Evolutionary conservation across 352 stramenopile species (phyloP).

Genomic region (Lagenidium giganteum): DNA sequence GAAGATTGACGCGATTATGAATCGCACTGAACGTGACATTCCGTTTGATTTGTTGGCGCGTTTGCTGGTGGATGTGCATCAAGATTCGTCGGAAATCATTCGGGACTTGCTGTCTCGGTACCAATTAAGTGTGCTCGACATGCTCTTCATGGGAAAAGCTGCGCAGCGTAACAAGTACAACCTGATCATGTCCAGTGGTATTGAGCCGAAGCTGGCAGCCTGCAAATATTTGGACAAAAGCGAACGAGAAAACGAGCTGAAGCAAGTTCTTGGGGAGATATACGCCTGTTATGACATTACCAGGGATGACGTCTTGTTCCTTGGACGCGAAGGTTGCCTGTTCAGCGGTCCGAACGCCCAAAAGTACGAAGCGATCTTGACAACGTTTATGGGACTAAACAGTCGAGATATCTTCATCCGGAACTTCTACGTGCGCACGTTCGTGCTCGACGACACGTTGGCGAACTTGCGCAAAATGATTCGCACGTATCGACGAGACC

Average conservation of each 20-base stretch:
- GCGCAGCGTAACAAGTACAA: slow-evolving; percentile 97
- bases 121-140: slow-evolving; percentile 93
- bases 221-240: slow-evolving; percentile 97
- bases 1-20: slow-evolving; percentile 96
- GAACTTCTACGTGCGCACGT: slow-evolving; percentile 96
- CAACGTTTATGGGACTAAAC: slow-evolving; percentile 94
- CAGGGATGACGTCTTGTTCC: slow-evolving; percentile 94
- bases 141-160: slow-evolving; percentile 94
- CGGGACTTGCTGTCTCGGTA: slow-evolving; percentile 94
- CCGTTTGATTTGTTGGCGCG: slow-evolving; percentile 94
- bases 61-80: slow-evolving; percentile 94
- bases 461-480: slow-evolving; percentile 85
- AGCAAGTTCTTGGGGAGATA: slow-evolving; percentile 94
- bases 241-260: slow-evolving; percentile 97
- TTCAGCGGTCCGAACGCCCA: slow-evolving; percentile 91
- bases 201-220: slow-evolving; percentile 94
- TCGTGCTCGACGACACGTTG: slow-evolving; percentile 95
- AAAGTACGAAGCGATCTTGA: slow-evolving; percentile 95
- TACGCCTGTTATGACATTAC: slow-evolving; percentile 96
- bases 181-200: slow-evolving; percentile 94
- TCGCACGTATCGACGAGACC: slow-evolving; percentile 77
- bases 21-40: slow-evolving; percentile 94
- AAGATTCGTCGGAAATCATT: slow-evolving; percentile 95
- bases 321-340: slow-evolving; percentile 92
- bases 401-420: slow-evolving; percentile 97